Conservation (phyloP, 2,329 filamentous ascomycete species). For the Aspergillus pseudonomiae region DNA sequence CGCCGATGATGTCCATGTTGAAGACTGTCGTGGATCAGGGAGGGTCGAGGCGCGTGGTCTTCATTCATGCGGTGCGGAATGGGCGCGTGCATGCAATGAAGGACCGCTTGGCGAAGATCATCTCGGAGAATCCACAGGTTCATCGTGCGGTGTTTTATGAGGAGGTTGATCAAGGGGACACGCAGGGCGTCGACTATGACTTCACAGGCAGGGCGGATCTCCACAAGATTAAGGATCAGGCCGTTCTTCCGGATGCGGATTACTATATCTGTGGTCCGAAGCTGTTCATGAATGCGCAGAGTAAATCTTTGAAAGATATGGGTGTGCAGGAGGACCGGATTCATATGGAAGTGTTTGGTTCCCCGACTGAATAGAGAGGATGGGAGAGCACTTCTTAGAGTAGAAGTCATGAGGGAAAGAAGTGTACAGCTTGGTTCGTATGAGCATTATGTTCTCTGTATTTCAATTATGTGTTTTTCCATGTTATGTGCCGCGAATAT, state of each 20-base stretch:
- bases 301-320: slow-evolving; percentile 21
- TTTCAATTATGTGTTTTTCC: neutral
- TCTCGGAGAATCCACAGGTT: slow-evolving; percentile 60
- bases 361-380: slow-evolving; percentile 1
- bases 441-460: neutral
- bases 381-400: neutral
- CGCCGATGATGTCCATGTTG: slow-evolving; percentile 63
- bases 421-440: neutral
- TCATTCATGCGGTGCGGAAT: slow-evolving; percentile 60
- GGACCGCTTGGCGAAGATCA: slow-evolving; percentile 49
- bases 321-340: slow-evolving; percentile 27
- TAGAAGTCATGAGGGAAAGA: neutral
- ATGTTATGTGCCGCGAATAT: neutral
- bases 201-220: slow-evolving; percentile 62
- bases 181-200: slow-evolving; percentile 61
- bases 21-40: slow-evolving; percentile 52
- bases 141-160: slow-evolving; percentile 62
- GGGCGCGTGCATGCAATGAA: slow-evolving; percentile 55
- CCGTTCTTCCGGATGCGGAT: slow-evolving; percentile 61
- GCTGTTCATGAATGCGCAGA: slow-evolving; percentile 62
- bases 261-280: slow-evolving; percentile 75
- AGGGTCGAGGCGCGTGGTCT: slow-evolving; percentile 56
- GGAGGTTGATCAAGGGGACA: slow-evolving; percentile 47
- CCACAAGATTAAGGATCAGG: slow-evolving; percentile 53
- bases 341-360: slow-evolving; percentile 33